Conservation (phyloP, 164 flowering plant genomes). For the Vitis rupestris region DNA sequence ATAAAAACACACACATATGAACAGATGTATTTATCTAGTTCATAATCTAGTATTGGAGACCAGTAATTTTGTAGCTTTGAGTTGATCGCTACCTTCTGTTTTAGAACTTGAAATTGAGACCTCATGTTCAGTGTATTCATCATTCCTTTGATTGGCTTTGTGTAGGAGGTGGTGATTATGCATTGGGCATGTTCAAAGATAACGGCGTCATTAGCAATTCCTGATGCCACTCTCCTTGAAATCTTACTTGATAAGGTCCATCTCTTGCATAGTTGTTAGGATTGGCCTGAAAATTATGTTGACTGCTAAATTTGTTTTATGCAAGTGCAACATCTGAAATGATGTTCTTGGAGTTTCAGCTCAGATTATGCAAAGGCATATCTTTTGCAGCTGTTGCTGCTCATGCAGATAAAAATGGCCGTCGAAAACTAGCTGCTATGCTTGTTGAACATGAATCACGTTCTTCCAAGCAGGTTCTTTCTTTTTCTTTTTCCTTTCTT, state of each 20-base stretch:
- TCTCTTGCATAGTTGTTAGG: conserved; percentile 7
- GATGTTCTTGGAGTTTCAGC: conserved; percentile 44
- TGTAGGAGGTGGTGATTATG: conserved; percentile 92
- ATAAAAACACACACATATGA: too few relatives aligned
- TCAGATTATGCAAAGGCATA: conserved; percentile 84
- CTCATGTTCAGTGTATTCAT: neutral
- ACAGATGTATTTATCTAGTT: too few relatives aligned
- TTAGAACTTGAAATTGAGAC: neutral
- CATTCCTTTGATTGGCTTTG: conserved; percentile 17
- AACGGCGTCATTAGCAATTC: conserved; percentile 71
- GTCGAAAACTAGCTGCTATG: conserved; percentile 93
- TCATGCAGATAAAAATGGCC: conserved; percentile 89
- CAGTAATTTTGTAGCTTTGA: neutral
- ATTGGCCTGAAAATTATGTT: neutral
- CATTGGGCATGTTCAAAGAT: conserved; percentile 98
- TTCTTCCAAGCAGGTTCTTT: conserved; percentile 84
- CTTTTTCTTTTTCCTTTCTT: neutral
- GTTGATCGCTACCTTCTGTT: neutral
- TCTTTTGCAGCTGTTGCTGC: conserved; percentile 99
- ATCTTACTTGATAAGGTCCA: conserved; percentile 88
- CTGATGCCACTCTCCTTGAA: conserved; percentile 79
- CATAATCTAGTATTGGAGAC: neutral
- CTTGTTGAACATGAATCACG: conserved; percentile 96
- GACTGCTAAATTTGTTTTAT: conserved; percentile 1
- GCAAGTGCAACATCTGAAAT: conserved; percentile 1